Evolutionary conservation across 108 stramenopile genomes (phyloP).

Genomic region (Cylindrotheca closterium): DNA sequence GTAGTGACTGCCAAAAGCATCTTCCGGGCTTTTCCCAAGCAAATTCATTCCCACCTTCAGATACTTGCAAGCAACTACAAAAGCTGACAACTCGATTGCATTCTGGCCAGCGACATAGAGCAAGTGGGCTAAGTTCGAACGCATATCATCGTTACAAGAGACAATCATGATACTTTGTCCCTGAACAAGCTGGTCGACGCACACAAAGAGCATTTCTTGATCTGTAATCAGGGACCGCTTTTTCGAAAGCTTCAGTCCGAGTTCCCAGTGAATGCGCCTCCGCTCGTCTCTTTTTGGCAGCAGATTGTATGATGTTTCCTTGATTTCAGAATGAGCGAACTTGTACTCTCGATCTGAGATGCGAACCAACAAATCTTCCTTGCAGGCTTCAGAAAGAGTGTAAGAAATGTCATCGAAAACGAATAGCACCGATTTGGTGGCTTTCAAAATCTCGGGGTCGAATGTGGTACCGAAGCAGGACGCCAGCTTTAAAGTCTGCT

Average conservation of each 20-base stretch:
- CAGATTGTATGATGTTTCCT: slow-evolving; percentile 3
- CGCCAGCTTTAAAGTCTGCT: neutral
- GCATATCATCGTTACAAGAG: neutral
- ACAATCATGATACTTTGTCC: neutral
- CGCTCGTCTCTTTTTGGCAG: neutral
- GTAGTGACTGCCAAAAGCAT: neutral
- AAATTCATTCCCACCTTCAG: neutral
- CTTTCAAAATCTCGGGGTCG: neutral
- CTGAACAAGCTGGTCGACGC: neutral
- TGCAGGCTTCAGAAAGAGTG: neutral
- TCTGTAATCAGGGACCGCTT: neutral
- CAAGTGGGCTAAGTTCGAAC: neutral
- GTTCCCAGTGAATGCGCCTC: slow-evolving; percentile 1
- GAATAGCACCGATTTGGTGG: slow-evolving; percentile 3
- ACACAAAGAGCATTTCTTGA: neutral
- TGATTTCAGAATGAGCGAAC: neutral
- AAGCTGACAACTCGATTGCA: slow-evolving; percentile 1
- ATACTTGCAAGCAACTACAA: neutral
- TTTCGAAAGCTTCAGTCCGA: neutral
- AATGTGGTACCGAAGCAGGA: slow-evolving; percentile 3
- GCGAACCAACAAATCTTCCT: neutral
- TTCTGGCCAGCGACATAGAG: neutral
- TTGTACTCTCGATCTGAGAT: neutral
- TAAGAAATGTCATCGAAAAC: neutral
- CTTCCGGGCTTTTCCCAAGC: neutral